Conservation (phyloP, 192 early-diverging fungal genomes). For the Cladochytrium replicatum region DNA sequence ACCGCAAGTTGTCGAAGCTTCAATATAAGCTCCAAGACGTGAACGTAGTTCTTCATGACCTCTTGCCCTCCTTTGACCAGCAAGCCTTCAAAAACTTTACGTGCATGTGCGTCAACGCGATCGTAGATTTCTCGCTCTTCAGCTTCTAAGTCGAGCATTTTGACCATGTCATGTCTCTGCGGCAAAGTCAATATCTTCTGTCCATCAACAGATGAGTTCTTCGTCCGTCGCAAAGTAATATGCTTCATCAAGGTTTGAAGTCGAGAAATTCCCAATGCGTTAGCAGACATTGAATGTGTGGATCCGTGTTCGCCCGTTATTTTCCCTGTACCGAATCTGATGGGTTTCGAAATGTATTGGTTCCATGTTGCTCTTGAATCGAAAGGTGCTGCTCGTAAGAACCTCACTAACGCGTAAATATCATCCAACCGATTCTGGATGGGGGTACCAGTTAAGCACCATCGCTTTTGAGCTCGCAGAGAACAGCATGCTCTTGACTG, state of each 20-base stretch:
- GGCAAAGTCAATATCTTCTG: constrained; percentile 72
- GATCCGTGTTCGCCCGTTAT: background rate
- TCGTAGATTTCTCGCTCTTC: constrained; percentile 34
- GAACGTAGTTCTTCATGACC: constrained; percentile 33
- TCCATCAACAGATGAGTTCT: constrained; percentile 64
- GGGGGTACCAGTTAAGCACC: constrained; percentile 67
- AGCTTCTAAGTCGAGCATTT: constrained; percentile 22
- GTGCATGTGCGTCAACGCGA: constrained; percentile 21
- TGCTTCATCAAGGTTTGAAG: constrained; percentile 62
- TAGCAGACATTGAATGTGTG: constrained; percentile 20
- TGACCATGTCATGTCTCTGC: constrained; percentile 23
- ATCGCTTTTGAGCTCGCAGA: constrained; percentile 57
- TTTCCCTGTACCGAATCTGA: constrained; percentile 6
- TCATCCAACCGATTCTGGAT: constrained; percentile 40
- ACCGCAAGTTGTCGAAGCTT: constrained; percentile 35
- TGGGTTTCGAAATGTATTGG: constrained; percentile 26
- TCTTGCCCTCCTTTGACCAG: constrained; percentile 7
- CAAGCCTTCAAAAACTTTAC: constrained; percentile 21
- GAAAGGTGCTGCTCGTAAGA: constrained; percentile 62
- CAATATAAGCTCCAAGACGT: constrained; percentile 37
- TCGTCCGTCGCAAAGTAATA: constrained; percentile 78
- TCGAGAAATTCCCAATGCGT: constrained; percentile 25
- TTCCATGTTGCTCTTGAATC: constrained; percentile 25
- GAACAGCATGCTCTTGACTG: constrained; percentile 65
- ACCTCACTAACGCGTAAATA: constrained; percentile 73